These are phyloP conservation scores for Phlebiopsis flavidoalba DNA, from an alignment of 768 basidiomycete species.

Conservation along the genomic window DNA sequence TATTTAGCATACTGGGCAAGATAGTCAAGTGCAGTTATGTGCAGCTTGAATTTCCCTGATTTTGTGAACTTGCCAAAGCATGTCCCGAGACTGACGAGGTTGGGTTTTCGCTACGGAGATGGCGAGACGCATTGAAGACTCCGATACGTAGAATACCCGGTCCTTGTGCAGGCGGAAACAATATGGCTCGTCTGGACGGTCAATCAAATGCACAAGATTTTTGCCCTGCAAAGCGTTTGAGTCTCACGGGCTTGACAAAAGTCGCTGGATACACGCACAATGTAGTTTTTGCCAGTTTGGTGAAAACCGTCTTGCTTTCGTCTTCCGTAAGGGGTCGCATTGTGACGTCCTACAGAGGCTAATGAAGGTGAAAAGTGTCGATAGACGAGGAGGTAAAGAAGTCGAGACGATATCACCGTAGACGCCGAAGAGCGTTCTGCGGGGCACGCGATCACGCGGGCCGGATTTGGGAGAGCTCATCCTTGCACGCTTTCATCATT, in stretches of 20 bases:
- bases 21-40: conserved; percentile 90
- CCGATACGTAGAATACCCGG: conserved; percentile 94
- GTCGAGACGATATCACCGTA: not conserved
- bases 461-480: not conserved
- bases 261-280: conserved; percentile 45
- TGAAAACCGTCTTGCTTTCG: conserved; percentile 93
- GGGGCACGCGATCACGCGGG: not conserved
- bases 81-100: conserved; percentile 89
- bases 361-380: not conserved
- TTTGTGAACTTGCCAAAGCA: conserved; percentile 98
- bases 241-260: not conserved
- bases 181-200: conserved; percentile 89
- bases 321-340: conserved; percentile 98
- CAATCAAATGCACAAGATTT: conserved; percentile 92
- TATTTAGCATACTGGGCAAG: conserved; percentile 96
- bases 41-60: conserved; percentile 95
- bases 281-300: conserved; percentile 96
- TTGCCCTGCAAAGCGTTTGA: conserved; percentile 59
- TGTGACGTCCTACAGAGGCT: not conserved
- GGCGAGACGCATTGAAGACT: conserved; percentile 87
- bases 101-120: conserved; percentile 90
- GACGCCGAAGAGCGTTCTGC: not conserved
- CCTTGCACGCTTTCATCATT: not conserved
- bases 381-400: not conserved
- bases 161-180: conserved; percentile 95